phyloP scores from a whole-genome alignment of 139 green algal species.

The Chlamydomonas eustigma region DNA sequence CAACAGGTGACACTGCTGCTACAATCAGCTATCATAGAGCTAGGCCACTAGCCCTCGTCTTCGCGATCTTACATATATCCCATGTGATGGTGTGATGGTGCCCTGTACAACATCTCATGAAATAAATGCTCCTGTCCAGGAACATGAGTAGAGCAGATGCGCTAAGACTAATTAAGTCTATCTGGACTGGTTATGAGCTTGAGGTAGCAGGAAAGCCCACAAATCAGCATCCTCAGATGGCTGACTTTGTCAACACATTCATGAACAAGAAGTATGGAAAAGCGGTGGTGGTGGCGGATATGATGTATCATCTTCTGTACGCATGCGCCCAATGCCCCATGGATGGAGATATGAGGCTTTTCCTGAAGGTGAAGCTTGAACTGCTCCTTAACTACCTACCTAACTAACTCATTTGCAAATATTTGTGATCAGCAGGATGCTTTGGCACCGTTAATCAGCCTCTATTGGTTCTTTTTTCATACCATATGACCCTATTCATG shows the following conservation, averaged over 20 bases:
- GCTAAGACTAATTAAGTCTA: not conserved
- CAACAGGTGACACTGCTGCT: not conserved
- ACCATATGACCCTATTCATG: no score
- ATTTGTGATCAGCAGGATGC: no score
- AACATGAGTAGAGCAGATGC: not conserved
- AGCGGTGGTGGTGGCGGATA: not conserved
- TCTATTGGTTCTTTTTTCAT: no score
- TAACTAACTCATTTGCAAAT: no score
- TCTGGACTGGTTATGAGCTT: not conserved
- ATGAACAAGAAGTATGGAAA: conserved; percentile 6
- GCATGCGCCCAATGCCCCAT: not conserved
- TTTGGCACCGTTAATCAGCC: no score
- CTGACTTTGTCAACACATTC: not conserved
- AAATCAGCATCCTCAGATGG: not conserved
- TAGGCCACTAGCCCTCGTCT: no score
- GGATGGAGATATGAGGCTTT: not conserved
- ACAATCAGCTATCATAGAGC: no score
- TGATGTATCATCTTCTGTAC: not conserved
- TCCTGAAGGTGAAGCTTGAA: not conserved
- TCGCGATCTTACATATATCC: not conserved
- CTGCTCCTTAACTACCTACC: no score
- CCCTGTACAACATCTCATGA: not conserved
- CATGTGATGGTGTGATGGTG: not conserved
- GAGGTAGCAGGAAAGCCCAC: not conserved
- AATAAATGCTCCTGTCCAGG: not conserved